A percentile compares a stretch with the other conserved stretches of the same genome.
Conservation (phyloP, 331 rosid species). For the Pyracantha coccinea region DNA sequence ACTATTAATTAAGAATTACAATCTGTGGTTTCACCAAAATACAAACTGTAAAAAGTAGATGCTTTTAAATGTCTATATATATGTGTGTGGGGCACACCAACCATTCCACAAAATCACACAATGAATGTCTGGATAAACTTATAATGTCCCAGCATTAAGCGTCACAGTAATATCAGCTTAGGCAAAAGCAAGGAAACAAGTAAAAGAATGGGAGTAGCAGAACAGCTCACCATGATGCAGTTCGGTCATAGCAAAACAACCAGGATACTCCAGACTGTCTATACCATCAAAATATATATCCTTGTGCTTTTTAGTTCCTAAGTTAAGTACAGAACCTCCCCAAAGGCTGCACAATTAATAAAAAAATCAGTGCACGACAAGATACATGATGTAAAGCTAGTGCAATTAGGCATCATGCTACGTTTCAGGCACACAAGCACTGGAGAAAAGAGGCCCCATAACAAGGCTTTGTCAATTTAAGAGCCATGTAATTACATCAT, state of each 20-base stretch:
- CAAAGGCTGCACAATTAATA: conserved; percentile 49
- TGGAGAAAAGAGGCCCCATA: neutral
- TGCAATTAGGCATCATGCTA: neutral
- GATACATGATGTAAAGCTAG: neutral
- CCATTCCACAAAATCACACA: conserved; percentile 1
- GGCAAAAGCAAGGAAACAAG: neutral
- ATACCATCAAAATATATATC: conserved; percentile 84
- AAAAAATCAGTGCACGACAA: neutral
- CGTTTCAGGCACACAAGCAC: neutral
- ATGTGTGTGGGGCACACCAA: neutral
- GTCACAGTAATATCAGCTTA: neutral
- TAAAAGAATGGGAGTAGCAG: neutral
- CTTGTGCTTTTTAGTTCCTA: conserved; percentile 88
- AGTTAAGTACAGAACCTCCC: conserved; percentile 90
- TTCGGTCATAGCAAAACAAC: conserved; percentile 98
- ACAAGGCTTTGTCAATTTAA: neutral
- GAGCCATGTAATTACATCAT: neutral
- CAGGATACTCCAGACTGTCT: conserved; percentile 74
- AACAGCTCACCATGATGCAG: conserved; percentile 71
- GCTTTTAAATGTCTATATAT: neutral
- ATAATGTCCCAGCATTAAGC: neutral
- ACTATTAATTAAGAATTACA: neutral
- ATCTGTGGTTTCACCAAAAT: neutral
- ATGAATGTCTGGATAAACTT: neutral
- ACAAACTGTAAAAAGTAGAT: neutral